These are phyloP conservation scores for Blastobotrys arbuscula DNA, from an alignment of 1,139 yeast species.

Conservation along the genomic window DNA sequence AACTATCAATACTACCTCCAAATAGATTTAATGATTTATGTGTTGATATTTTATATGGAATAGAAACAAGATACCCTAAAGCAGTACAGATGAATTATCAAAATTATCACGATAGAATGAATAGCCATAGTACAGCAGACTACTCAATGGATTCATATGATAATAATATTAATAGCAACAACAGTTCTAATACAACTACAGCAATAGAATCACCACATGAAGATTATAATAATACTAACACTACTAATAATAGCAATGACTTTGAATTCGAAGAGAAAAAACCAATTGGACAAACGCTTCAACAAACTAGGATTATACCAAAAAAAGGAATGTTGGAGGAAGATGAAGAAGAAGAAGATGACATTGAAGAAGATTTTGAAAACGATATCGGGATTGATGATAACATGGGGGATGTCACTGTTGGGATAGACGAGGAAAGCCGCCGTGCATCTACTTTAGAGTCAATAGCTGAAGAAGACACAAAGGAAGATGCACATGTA, in stretches of 20 bases:
- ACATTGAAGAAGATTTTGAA: conserved; percentile 17
- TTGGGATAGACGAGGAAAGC: neutral
- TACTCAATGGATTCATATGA: neutral
- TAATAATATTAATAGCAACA: neutral
- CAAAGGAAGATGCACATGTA: neutral
- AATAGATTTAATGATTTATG: conserved; percentile 84
- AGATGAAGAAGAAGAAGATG: conserved; percentile 28
- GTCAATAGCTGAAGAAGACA: conserved; percentile 9
- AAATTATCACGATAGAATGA: neutral
- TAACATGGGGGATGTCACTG: too few species aligned
- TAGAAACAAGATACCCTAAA: conserved; percentile 54
- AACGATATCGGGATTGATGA: neutral
- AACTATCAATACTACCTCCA: conserved; percentile 78
- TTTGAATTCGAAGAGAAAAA: neutral
- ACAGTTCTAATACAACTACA: neutral
- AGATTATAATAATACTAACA: neutral
- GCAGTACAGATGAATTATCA: conserved; percentile 1
- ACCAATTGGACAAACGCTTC: conserved; percentile 19
- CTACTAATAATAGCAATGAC: neutral
- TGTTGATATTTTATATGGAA: conserved; percentile 81
- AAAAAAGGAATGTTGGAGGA: conserved; percentile 30
- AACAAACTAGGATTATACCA: conserved; percentile 29
- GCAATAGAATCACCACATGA: neutral
- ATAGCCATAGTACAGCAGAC: neutral
- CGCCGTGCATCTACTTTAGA: conserved; percentile 5